Evolutionary conservation across 768 basidiomycete species (phyloP), one percentile per base, ranked within the genome.

Genomic region (Suillus spraguei): DNA sequence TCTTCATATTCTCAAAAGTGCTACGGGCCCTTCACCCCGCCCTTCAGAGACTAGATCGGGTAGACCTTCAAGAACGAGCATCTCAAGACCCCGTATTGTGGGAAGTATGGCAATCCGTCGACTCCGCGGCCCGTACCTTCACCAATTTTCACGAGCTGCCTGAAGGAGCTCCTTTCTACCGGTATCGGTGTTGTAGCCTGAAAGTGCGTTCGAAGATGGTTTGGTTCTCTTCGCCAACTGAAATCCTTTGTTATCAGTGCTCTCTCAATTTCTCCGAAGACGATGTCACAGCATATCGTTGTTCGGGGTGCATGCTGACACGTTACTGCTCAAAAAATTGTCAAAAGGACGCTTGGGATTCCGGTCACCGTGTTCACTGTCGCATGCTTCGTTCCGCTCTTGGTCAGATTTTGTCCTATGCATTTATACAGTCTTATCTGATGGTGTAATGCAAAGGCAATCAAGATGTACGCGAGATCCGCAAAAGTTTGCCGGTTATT

Each of bases 131-230:
- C 16, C 56, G 36, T 32, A 41, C 39, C 38, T 58, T 58, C 28
- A 58, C 56, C 56, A 58, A 41, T 58, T 58, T 58, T 28, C 39
- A 58, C 28, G 41, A 58, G 24, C 39, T 58, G 39, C 56, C 56
- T 58, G 56, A 58, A 17, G 56, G 56, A 32, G 56, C 39, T 6
- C 56, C 56, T 13, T 58, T 58, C 39, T 58, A 58, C 56, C 56
- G 56, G 20, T 58, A 58, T 58, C 39, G 13, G 17, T 58, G 56
- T 17, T 16, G 56, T 41, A 58, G 56, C 17, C 24, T 17, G 1
- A 58, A 28, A 58, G 56, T 58, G 16, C 56, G 56, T 58, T 41
- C 17, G 28, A 41, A 2, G 6, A 41, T 17, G 13, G 16, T 32
- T 11, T 4, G 10, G 11, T 20, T 58, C 10, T 28, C 39, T 20